Evolutionary conservation across 208 protist genomes (phyloP), one percentile per base, ranked within the genome.

Genomic region (Crithidia expoeki): DNA sequence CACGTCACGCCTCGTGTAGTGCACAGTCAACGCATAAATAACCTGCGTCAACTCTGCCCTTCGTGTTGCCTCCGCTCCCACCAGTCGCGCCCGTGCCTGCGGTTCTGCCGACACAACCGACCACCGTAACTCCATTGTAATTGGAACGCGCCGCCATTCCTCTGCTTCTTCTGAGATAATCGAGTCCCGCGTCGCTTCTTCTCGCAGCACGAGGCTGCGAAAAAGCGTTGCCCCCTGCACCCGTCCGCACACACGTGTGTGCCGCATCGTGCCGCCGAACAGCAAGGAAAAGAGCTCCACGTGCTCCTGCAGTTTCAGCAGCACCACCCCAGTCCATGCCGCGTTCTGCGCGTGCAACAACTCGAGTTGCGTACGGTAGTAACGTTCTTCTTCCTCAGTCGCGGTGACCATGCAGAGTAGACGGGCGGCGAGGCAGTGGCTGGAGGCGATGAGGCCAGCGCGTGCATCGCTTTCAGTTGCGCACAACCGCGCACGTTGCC

Each of bases 241-340:
- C 21, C 80, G 74, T 1, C 76, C 88, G 38, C 83, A 89, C 11
- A 80, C 75, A 6, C 77, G 38, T 11, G 73, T 56, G 14, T 57
- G 59, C 51, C 66, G 58, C 89, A 94, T 94, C 10, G 52, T 47
- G 17, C 62, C 44, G 6, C 89, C 89, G 72, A 74, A 94, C 19
- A 87, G 51, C n/a, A 87, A 46, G 0, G 70, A 47, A 60, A 89
- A 90, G n/a, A 79, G 38, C 50, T 83, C 84, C 1, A 79, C 71
- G 17, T 75, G 75, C 28, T 86, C 76, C 19, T 51, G 61, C 27
- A 92, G 52, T 17, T 56, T 67, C 14, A 90, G 57, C 36, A 57
- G 60, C 19, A 78, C 62, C 16, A 86, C 58, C 0, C 76, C 83
- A 0, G 74, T 66, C 34, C 77, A 72, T 44, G 79, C 79, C 38